A percentile compares a stretch with the other conserved stretches of the same genome.
These are phyloP conservation scores for Aspergillus neotritici DNA, from an alignment of 2,329 filamentous ascomycete genomes.

Conservation along the genomic window DNA sequence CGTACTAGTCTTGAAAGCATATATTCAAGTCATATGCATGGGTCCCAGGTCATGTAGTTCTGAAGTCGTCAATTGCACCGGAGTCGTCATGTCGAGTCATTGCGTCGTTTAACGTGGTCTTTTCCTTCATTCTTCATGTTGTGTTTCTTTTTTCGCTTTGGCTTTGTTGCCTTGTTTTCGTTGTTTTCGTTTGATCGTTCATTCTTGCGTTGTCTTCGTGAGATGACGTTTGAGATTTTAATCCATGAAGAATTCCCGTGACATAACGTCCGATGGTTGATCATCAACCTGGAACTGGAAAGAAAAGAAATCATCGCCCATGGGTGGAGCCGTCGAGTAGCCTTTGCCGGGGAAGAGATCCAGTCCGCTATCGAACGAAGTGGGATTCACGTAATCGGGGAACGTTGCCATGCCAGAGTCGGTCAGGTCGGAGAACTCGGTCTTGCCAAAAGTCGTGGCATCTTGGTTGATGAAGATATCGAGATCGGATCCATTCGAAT, in stretches of 20 bases:
- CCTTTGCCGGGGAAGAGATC: slow-evolving; percentile 31
- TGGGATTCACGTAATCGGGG: slow-evolving; percentile 30
- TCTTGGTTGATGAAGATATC: slow-evolving; percentile 39
- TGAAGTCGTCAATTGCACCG: background rate
- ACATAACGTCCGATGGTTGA: slow-evolving; percentile 20
- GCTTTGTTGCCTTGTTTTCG: no score
- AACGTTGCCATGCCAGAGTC: slow-evolving; percentile 28
- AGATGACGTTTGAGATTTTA: slow-evolving; percentile 4
- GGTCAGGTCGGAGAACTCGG: slow-evolving; percentile 28
- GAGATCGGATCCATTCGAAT: slow-evolving; percentile 33
- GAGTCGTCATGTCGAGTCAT: no score
- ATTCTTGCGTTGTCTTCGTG: no score
- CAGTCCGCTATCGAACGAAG: slow-evolving; percentile 30
- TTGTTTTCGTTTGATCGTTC: no score
- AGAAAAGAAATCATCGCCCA: slow-evolving; percentile 33
- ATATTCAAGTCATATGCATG: slow-evolving; percentile 14
- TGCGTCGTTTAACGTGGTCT: no score
- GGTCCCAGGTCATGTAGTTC: slow-evolving; percentile 11
- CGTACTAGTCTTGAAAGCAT: slow-evolving; percentile 9
- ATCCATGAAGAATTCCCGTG: slow-evolving; percentile 21
- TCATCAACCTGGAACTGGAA: slow-evolving; percentile 35
- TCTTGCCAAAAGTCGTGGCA: slow-evolving; percentile 22
- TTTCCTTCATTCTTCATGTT: no score
- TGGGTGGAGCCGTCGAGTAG: slow-evolving; percentile 18
- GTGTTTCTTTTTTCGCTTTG: no score